Conservation (phyloP, 306 rosid genomes). For the Vachellia pachyceras region DNA sequence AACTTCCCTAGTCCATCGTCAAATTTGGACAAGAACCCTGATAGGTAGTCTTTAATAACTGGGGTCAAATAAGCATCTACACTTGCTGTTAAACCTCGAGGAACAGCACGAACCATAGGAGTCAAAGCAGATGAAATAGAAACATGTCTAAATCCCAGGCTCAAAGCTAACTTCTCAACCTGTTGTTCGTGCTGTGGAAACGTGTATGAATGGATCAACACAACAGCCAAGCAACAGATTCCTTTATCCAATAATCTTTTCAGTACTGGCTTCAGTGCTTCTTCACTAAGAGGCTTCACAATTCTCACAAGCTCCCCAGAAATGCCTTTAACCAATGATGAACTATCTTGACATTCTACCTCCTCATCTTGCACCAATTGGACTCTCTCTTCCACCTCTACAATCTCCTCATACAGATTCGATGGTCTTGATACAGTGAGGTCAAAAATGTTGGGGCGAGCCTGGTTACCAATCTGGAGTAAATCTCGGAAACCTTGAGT, state of each 20-base stretch:
- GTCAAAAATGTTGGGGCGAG: constrained; percentile 90
- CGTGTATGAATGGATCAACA: constrained; percentile 91
- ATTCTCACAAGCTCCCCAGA: constrained; percentile 87
- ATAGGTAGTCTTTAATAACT: constrained; percentile 90
- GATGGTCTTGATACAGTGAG: constrained; percentile 85
- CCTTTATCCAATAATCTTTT: constrained; percentile 67
- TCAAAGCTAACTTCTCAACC: constrained; percentile 41
- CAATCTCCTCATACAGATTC: constrained; percentile 82
- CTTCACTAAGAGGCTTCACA: constrained; percentile 73
- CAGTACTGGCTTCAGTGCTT: constrained; percentile 62
- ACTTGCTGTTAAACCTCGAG: constrained; percentile 93
- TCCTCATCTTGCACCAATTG: constrained; percentile 62
- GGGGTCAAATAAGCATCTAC: constrained; percentile 98
- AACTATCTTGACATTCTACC: constrained; percentile 40
- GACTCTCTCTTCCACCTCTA: constrained; percentile 89
- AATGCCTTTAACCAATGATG: constrained; percentile 65
- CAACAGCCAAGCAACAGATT: constrained; percentile 84
- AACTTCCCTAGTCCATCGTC: constrained; percentile 73
- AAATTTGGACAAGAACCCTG: constrained; percentile 87
- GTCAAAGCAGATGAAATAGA: constrained; percentile 91
- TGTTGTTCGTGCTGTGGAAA: constrained; percentile 71
- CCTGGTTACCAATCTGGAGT: constrained; percentile 84
- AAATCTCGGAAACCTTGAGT: constrained; percentile 87
- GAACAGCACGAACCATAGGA: constrained; percentile 97
- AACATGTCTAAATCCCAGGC: constrained; percentile 85